Evolutionary conservation across 176 grass and related monocot genomes (phyloP).

Genomic region (Bothriochloa decipiens): DNA sequence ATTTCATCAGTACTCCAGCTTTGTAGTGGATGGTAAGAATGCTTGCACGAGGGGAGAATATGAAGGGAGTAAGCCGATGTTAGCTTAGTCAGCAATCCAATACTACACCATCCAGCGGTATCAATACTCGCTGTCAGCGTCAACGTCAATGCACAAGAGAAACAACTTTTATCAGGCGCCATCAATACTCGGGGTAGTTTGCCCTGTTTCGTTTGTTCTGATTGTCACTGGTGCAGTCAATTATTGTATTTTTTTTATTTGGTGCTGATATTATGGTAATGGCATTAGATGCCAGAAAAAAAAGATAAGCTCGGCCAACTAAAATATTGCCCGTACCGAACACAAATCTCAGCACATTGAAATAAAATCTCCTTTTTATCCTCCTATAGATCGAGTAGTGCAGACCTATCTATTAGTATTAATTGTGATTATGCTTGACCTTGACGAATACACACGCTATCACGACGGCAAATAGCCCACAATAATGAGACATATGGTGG

Average conservation of each 20-base stretch:
- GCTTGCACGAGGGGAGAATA: too few relatives aligned
- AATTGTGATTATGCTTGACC: too few relatives aligned
- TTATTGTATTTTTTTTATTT: background rate
- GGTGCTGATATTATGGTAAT: background rate
- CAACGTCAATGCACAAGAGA: too few relatives aligned
- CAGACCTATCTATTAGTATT: background rate
- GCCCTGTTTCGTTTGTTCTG: background rate
- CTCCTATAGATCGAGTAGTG: background rate
- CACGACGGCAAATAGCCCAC: background rate
- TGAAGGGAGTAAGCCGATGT: too few relatives aligned
- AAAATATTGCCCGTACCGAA: background rate
- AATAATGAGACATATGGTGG: background rate
- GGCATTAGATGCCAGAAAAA: background rate
- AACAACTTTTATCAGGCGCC: too few relatives aligned
- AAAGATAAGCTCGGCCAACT: background rate
- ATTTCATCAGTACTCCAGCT: too few relatives aligned
- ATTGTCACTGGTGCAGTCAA: background rate
- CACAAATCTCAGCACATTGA: background rate
- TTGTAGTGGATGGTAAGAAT: too few relatives aligned
- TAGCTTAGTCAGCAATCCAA: too few relatives aligned
- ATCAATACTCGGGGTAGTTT: too few relatives aligned
- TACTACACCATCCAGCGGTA: too few relatives aligned
- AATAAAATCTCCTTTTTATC: background rate
- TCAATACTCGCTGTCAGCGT: too few relatives aligned
- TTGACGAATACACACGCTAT: background rate